Percentiles rank a stretch among this genome's conserved stretches.
These are phyloP conservation scores for Penicillium sp. DNA, from an alignment of 2,329 filamentous ascomycete genomes.

Conservation along the genomic window DNA sequence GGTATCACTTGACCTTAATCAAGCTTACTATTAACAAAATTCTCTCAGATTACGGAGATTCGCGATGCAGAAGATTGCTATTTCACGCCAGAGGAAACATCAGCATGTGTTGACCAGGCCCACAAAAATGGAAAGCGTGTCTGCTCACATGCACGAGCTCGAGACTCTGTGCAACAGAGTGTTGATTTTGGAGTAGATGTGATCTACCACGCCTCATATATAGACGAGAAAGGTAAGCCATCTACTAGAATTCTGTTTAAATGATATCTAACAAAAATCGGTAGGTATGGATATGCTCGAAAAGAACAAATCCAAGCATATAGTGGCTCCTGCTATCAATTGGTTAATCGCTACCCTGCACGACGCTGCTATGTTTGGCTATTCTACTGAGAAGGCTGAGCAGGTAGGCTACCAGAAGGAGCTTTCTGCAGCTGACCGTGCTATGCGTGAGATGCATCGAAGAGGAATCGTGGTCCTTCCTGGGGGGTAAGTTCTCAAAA, in stretches of 20 bases:
- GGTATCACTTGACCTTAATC: slow-evolving; percentile 10
- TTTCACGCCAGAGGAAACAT: slow-evolving; percentile 49
- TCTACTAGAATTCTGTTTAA: background rate
- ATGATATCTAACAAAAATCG: background rate
- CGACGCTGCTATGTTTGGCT: slow-evolving; percentile 40
- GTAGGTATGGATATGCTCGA: background rate
- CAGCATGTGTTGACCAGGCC: slow-evolving; percentile 51
- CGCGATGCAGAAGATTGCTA: slow-evolving; percentile 48
- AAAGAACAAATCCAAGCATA: slow-evolving; percentile 37
- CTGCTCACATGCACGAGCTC: slow-evolving; percentile 49
- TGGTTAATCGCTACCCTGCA: slow-evolving; percentile 27
- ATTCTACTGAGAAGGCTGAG: slow-evolving; percentile 46
- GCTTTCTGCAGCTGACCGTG: slow-evolving; percentile 41
- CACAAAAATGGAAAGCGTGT: slow-evolving; percentile 37
- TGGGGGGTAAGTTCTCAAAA: slow-evolving; percentile 28
- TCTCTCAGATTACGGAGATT: slow-evolving; percentile 28
- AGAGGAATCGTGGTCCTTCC: slow-evolving; percentile 50
- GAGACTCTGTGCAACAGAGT: slow-evolving; percentile 49
- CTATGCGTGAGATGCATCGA: slow-evolving; percentile 48
- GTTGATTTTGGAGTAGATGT: slow-evolving; percentile 49
- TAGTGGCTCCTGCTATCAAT: slow-evolving; percentile 28
- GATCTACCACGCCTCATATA: slow-evolving; percentile 47
- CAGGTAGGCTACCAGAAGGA: slow-evolving; percentile 48
- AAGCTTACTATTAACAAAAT: background rate
- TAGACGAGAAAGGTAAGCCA: background rate